Conservation (phyloP, 768 basidiomycete genomes). For the Pisolithus microcarpus region DNA sequence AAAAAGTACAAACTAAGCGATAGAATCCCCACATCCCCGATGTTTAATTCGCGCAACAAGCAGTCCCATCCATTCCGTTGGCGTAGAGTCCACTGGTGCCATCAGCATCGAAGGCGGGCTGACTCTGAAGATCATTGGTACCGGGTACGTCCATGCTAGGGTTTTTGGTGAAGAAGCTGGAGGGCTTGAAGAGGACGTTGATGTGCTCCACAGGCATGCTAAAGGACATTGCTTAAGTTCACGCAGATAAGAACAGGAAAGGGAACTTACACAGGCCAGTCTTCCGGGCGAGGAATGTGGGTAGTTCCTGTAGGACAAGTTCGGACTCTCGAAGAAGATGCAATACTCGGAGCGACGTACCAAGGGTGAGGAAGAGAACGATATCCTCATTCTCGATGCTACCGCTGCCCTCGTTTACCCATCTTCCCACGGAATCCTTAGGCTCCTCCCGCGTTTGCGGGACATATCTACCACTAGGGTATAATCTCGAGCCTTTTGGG, state of each 20-base stretch:
- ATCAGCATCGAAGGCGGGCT: slow-evolving; percentile 44
- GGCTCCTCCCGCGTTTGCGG: slow-evolving; percentile 71
- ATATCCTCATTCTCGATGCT: slow-evolving; percentile 72
- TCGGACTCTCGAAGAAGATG: not conserved
- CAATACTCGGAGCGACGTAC: slow-evolving; percentile 27
- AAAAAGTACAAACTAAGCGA: not conserved
- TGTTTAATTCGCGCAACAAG: slow-evolving; percentile 12
- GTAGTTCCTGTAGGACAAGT: slow-evolving; percentile 45
- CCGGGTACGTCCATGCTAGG: slow-evolving; percentile 88
- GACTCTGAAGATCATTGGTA: slow-evolving; percentile 54
- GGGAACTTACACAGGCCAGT: slow-evolving; percentile 73
- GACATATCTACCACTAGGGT: slow-evolving; percentile 84
- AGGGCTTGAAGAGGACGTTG: slow-evolving; percentile 68
- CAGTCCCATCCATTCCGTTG: slow-evolving; percentile 11
- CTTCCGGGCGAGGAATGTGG: slow-evolving; percentile 80
- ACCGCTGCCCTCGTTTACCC: slow-evolving; percentile 56
- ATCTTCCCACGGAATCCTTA: slow-evolving; percentile 63
- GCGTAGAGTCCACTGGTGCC: slow-evolving; percentile 10
- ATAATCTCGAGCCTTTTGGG: slow-evolving; percentile 54
- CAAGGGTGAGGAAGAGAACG: slow-evolving; percentile 69
- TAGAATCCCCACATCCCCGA: not conserved
- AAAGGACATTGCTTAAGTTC: slow-evolving; percentile 1
- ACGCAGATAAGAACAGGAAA: not conserved
- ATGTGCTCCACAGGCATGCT: slow-evolving; percentile 83
- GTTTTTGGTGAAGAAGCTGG: slow-evolving; percentile 78